These are phyloP conservation scores for Fusarium kyushuense DNA, from an alignment of 2,329 filamentous ascomycete genomes.

Conservation along the genomic window DNA sequence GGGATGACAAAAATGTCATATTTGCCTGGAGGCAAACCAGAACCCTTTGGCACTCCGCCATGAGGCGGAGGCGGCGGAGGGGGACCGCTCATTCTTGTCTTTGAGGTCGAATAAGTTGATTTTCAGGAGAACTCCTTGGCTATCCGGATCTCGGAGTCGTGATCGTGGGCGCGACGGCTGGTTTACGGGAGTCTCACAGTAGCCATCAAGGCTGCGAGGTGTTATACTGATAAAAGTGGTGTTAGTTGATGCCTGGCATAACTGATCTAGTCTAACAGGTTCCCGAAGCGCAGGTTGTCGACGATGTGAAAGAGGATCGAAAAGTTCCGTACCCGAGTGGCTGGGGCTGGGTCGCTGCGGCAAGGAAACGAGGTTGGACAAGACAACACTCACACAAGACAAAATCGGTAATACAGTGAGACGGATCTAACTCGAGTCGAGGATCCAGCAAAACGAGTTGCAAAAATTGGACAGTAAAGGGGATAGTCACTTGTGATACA, in stretches of 20 bases:
- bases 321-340: slow-evolving; percentile 24
- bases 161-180: slow-evolving; percentile 37
- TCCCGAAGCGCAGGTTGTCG: neutral
- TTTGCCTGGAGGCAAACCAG: slow-evolving; percentile 84
- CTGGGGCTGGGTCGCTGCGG: slow-evolving; percentile 29
- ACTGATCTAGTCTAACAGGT: neutral
- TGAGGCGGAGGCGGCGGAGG: slow-evolving; percentile 91
- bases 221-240: slow-evolving; percentile 27
- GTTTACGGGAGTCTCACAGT: slow-evolving; percentile 46
- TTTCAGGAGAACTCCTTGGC: slow-evolving; percentile 21
- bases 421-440: slow-evolving; percentile 48
- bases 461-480: slow-evolving; percentile 18
- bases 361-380: slow-evolving; percentile 33
- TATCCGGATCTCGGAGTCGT: slow-evolving; percentile 23
- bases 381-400: slow-evolving; percentile 42
- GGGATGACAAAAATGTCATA: slow-evolving; percentile 99
- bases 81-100: slow-evolving; percentile 65
- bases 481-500: slow-evolving; percentile 30
- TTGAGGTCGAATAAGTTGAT: slow-evolving; percentile 39
- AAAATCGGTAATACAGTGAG: slow-evolving; percentile 41
- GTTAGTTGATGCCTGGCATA: slow-evolving; percentile 32
- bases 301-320: slow-evolving; percentile 9
- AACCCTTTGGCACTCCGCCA: slow-evolving; percentile 78
- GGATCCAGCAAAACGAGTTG: slow-evolving; percentile 39
- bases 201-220: slow-evolving; percentile 48